Base-by-base conservation (phyloP, 345 rosid genomes). In the Pistacia atlantica region DNA sequence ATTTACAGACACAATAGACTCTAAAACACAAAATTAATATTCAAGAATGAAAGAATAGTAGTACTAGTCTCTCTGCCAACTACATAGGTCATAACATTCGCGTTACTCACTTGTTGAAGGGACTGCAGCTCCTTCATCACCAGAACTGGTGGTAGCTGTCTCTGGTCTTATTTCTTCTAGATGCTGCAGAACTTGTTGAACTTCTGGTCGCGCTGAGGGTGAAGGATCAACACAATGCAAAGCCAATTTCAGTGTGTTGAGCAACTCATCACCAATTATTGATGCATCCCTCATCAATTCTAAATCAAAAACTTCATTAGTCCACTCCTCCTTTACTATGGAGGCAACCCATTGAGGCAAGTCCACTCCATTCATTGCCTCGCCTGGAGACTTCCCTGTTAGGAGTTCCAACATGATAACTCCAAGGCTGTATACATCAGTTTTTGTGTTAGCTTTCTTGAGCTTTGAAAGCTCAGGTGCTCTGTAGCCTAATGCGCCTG, bases 341-440 rank as follows among this genome's bases (percentile, higher is more conserved):
- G 98, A 91, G 35, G 99, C 99, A 75, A 93, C 98, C 99, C 99
- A 93, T 8, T 90, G 97, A 18, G 99, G 99, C 90, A 95, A 80
- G 81, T 90, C 99, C 74, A 87, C 88, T 6, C 97, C 97, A 58
- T 91, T 89, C 80, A 88, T 74, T 10, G 90, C 90, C 74, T 95
- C 97, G 3, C 95, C 87, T 0, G 97, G 98, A 5, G 99, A 92
- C 68, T 93, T 95, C 12, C 97, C 99, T 0, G 99, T 95, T 57
- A 95, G 84, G 67, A 95, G 95, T 76, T 95, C 98, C 71, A 95
- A 62, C 25, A 90, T 86, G 80, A 90, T 86, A 57, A 95, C 98
- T 37, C 99, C 99, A 4, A 92, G 90, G 83, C 96, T 89, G 84
- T 90, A 93, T 1, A 93, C 93, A 66, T 95, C 97, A 1, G 96